These are phyloP conservation scores for Durio zibethinus DNA, from an alignment of 345 rosid genomes.

Conservation along the genomic window DNA sequence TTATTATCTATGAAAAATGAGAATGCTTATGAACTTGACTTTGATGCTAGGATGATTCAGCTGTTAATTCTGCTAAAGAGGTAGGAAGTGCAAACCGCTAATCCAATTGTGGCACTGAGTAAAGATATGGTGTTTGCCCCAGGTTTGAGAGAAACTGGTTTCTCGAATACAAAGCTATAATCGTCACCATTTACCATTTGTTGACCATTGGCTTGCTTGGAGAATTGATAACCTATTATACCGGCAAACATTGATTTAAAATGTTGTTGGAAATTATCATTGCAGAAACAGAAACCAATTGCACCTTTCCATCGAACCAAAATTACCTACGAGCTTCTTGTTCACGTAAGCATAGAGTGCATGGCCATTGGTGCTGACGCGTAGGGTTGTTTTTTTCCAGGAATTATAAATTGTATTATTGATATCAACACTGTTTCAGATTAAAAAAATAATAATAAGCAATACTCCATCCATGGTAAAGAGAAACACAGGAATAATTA, in stretches of 20 bases:
- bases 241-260: not conserved
- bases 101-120: conserved; percentile 53
- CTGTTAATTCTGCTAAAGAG: not conserved
- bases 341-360: conserved; percentile 58
- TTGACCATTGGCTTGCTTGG: not conserved
- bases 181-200: conserved; percentile 4
- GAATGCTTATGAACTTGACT: not conserved
- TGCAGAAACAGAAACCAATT: not conserved
- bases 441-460: not conserved
- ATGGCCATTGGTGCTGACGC: conserved; percentile 44
- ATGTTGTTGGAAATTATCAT: not conserved
- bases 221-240: not conserved
- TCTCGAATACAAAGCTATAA: conserved; percentile 25
- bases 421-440: not conserved
- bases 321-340: conserved; percentile 30
- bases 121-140: conserved; percentile 35
- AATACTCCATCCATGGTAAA: not conserved
- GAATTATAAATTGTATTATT: not conserved
- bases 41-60: not conserved
- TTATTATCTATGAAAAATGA: not conserved
- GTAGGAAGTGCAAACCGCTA: conserved; percentile 29
- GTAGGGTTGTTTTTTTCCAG: conserved; percentile 42
- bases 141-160: conserved; percentile 16
- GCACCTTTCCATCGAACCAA: not conserved
- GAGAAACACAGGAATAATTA: not conserved